Evolutionary conservation across 2,329 filamentous ascomycete species (phyloP).

Genomic region (Sclerotinia spermophila): DNA sequence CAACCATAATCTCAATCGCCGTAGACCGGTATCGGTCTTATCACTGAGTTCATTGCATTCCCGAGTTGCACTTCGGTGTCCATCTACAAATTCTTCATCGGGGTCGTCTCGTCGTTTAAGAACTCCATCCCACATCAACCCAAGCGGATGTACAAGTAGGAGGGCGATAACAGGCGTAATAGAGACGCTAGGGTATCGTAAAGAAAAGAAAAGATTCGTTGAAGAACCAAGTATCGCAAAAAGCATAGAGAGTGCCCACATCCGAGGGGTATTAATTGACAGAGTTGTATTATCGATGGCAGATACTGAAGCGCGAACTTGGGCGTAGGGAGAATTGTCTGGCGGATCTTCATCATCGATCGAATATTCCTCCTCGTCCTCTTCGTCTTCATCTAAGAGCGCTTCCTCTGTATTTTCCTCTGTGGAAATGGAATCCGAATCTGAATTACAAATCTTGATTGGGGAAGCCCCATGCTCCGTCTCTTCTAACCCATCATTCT

Average conservation of each 20-base stretch:
- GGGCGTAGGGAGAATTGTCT: conserved; percentile 72
- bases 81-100: conserved; percentile 53
- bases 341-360: conserved; percentile 50
- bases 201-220: conserved; percentile 83
- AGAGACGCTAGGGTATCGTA: conserved; percentile 85
- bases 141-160: conserved; percentile 78
- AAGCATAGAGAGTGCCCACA: conserved; percentile 78
- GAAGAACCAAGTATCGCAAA: conserved; percentile 80
- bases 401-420: conserved; percentile 37
- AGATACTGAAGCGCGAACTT: conserved; percentile 75
- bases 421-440: conserved; percentile 33
- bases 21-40: conserved; percentile 23
- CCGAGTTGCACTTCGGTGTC: conserved; percentile 37
- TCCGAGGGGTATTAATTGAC: conserved; percentile 84
- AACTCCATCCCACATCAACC: conserved; percentile 71
- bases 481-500: conserved; percentile 27
- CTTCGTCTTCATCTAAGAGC: conserved; percentile 35
- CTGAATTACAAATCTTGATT: conserved; percentile 21
- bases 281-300: conserved; percentile 70
- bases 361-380: conserved; percentile 37
- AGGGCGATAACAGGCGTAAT: conserved; percentile 87
- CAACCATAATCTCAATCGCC: conserved; percentile 65
- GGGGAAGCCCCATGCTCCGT: conserved; percentile 28
- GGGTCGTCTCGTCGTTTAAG: conserved; percentile 59
- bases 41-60: conserved; percentile 18